Evolutionary conservation across 2,329 filamentous ascomycete genomes (phyloP).

Genomic region (Didymella sp.): DNA sequence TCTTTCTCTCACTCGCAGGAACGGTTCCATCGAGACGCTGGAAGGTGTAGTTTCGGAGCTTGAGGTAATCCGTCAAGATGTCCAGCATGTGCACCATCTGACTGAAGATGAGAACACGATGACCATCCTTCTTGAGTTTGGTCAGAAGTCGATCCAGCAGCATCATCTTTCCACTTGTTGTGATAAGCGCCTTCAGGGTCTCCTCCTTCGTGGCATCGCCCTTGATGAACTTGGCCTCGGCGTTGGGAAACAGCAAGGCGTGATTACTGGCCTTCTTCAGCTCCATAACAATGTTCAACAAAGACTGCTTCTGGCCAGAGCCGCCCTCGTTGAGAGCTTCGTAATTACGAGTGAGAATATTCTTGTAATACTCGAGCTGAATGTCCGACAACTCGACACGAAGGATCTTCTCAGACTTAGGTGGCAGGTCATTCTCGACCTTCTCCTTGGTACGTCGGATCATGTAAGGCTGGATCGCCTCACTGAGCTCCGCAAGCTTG

Average conservation of each 20-base stretch:
- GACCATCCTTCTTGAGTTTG: slow-evolving; percentile 90
- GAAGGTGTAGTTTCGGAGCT: slow-evolving; percentile 90
- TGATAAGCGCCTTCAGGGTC: slow-evolving; percentile 88
- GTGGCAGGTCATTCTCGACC: slow-evolving; percentile 93
- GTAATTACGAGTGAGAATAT: slow-evolving; percentile 96
- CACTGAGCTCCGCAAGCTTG: slow-evolving; percentile 85
- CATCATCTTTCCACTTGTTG: slow-evolving; percentile 99
- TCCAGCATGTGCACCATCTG: slow-evolving; percentile 99
- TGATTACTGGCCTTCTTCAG: slow-evolving; percentile 99
- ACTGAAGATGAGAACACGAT: slow-evolving; percentile 97
- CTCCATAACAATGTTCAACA: slow-evolving; percentile 99
- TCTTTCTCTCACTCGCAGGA: slow-evolving; percentile 81
- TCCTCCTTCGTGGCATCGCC: slow-evolving; percentile 86
- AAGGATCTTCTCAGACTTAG: slow-evolving; percentile 98
- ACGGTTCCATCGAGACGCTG: slow-evolving; percentile 96
- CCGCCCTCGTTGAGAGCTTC: slow-evolving; percentile 89
- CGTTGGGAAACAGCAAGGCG: slow-evolving; percentile 95
- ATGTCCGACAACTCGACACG: slow-evolving; percentile 96
- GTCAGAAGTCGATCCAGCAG: slow-evolving; percentile 91
- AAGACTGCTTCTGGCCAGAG: slow-evolving; percentile 89
- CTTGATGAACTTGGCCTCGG: slow-evolving; percentile 85
- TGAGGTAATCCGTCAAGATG: slow-evolving; percentile 92
- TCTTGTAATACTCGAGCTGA: slow-evolving; percentile 98
- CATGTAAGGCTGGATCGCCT: slow-evolving; percentile 90
- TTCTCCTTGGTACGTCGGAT: slow-evolving; percentile 95